Evolutionary conservation across 495 filamentous ascomycete genomes (phyloP).

Genomic region (Astrocystis sublimbata): DNA sequence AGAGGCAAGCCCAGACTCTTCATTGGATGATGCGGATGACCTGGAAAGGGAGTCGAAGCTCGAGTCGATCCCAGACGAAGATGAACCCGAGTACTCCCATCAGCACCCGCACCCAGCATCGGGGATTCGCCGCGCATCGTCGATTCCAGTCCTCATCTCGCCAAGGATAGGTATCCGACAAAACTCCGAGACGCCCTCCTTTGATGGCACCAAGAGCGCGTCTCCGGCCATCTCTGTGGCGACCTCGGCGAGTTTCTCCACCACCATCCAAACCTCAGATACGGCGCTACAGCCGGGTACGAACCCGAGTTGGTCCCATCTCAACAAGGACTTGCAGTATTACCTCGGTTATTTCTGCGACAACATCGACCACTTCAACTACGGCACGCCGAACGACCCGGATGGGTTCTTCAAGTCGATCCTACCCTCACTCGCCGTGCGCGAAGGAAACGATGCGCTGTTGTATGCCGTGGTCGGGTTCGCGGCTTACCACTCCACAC

Average conservation of each 20-base stretch:
- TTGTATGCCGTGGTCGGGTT: constrained; percentile 90
- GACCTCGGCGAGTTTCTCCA: constrained; percentile 35
- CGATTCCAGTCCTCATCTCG: constrained; percentile 40
- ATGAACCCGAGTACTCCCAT: constrained; percentile 43
- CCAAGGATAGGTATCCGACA: constrained; percentile 39
- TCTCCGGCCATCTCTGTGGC: constrained; percentile 51
- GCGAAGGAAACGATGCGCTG: constrained; percentile 69
- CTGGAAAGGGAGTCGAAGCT: constrained; percentile 54
- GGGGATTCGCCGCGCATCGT: constrained; percentile 46
- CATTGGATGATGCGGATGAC: constrained; percentile 55
- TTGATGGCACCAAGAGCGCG: constrained; percentile 48
- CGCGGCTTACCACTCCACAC: constrained; percentile 79
- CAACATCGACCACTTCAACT: constrained; percentile 76
- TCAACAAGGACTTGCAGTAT: constrained; percentile 69
- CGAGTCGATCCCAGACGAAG: constrained; percentile 68
- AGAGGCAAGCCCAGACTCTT: constrained; percentile 52
- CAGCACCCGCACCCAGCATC: constrained; percentile 38
- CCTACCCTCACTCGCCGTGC: constrained; percentile 69
- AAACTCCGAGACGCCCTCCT: constrained; percentile 53
- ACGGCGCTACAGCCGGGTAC: constrained; percentile 21
- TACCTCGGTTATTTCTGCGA: constrained; percentile 78
- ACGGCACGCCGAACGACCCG: constrained; percentile 67
- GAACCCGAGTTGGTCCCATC: constrained; percentile 48
- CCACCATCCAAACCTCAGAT: constrained; percentile 33
- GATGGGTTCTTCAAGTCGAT: constrained; percentile 70